Evolutionary conservation across 441 rosid species (phyloP).

Genomic region (Gossypium schwendimanii): DNA sequence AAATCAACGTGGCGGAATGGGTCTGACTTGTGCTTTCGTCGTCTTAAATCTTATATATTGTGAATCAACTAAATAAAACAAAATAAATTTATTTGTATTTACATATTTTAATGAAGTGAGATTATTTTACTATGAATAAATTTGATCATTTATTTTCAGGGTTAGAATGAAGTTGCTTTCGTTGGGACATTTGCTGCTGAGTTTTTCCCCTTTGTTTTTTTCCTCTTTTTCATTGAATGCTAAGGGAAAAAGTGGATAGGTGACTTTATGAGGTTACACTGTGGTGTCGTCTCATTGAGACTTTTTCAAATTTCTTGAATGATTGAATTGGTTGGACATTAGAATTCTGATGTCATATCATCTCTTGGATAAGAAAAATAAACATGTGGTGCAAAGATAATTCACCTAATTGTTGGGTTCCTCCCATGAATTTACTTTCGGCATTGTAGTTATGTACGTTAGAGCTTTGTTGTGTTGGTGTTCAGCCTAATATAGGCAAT

Average conservation of each 20-base stretch:
- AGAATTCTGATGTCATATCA: background rate
- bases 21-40: no score
- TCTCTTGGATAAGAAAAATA: background rate
- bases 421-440: background rate
- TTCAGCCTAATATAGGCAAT: slow-evolving; percentile 1
- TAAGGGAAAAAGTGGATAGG: background rate
- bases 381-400: background rate
- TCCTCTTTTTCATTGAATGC: background rate
- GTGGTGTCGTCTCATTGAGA: background rate
- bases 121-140: no score
- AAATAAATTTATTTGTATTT: no score
- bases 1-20: no score
- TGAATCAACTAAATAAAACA: no score
- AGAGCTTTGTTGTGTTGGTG: background rate
- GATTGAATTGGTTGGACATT: background rate
- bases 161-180: background rate
- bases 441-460: background rate
- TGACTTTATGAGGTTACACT: background rate
- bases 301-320: background rate
- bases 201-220: background rate
- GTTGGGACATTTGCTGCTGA: background rate
- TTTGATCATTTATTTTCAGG: no score
- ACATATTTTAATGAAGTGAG: no score
- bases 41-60: no score
- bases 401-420: background rate